Percentiles rank a stretch among this genome's conserved stretches.
These are phyloP conservation scores for Durotheca rogersii DNA, from an alignment of 495 filamentous ascomycete species.

Conservation along the genomic window DNA sequence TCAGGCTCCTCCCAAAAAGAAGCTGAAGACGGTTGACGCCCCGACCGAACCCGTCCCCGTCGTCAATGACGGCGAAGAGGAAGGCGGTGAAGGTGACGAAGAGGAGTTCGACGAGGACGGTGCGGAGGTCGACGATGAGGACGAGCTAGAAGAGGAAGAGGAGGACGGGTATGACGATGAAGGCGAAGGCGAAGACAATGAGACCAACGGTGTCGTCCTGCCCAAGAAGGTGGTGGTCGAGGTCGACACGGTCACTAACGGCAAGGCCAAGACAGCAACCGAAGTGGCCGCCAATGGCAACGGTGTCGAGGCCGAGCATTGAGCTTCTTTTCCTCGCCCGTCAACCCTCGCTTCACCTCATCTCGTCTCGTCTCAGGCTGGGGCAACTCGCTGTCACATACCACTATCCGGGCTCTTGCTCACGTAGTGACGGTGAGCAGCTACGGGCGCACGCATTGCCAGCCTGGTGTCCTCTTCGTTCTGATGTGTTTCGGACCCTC, in stretches of 20 bases:
- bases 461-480: neutral
- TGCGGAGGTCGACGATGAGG: conserved; percentile 33
- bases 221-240: conserved; percentile 40
- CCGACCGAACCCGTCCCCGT: conserved; percentile 31
- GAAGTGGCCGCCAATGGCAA: conserved; percentile 25
- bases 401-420: too few species aligned
- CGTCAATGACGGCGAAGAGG: conserved; percentile 35
- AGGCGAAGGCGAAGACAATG: conserved; percentile 40
- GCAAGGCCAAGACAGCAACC: conserved; percentile 21
- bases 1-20: conserved; percentile 53
- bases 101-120: conserved; percentile 36
- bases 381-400: neutral
- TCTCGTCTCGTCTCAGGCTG: neutral
- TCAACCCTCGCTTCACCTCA: too few species aligned
- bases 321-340: too few species aligned
- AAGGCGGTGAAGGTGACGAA: conserved; percentile 34
- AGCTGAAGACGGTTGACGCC: conserved; percentile 43
- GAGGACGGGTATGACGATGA: conserved; percentile 39
- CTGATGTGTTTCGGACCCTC: neutral
- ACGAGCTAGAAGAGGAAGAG: conserved; percentile 40
- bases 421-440: neutral
- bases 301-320: conserved; percentile 24
- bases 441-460: neutral
- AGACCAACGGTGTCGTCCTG: conserved; percentile 32
- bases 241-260: conserved; percentile 36